These are phyloP conservation scores for Entelexis sorbosivorans DNA, from an alignment of 1,139 yeast species.

Conservation along the genomic window DNA sequence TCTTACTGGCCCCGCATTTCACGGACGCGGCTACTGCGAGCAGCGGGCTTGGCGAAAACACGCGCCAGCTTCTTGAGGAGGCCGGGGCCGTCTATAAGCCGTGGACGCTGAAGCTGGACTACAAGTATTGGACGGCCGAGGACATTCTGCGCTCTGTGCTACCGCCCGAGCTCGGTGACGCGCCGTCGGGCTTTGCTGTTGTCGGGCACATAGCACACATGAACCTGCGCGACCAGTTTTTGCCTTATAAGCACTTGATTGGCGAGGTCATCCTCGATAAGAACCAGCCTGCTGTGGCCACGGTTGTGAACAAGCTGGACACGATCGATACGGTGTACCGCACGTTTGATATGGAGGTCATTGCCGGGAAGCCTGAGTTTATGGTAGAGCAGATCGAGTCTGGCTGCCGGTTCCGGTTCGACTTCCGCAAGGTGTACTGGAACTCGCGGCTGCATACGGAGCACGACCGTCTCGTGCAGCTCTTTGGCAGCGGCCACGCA, in stretches of 20 bases:
- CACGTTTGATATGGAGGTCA: constrained; percentile 84
- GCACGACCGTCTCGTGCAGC: constrained; percentile 64
- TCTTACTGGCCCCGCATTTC: constrained; percentile 49
- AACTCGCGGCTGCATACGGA: constrained; percentile 90
- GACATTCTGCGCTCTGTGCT: constrained; percentile 67
- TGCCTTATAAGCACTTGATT: constrained; percentile 68
- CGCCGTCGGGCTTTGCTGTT: constrained; percentile 84
- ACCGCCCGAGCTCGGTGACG: constrained; percentile 60
- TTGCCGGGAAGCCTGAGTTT: constrained; percentile 65
- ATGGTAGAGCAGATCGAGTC: constrained; percentile 82
- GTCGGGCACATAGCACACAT: constrained; percentile 96
- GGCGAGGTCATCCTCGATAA: constrained; percentile 90
- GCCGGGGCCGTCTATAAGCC: constrained; percentile 41
- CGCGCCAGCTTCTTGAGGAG: constrained; percentile 40
- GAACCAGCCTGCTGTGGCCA: constrained; percentile 53
- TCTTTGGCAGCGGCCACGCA: constrained; percentile 54
- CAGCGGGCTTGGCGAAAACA: constrained; percentile 35
- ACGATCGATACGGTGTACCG: constrained; percentile 78
- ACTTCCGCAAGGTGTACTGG: constrained; percentile 94
- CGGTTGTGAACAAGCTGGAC: constrained; percentile 92
- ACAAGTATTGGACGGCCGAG: constrained; percentile 82
- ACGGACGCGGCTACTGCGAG: constrained; percentile 23
- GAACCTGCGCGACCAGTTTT: constrained; percentile 72
- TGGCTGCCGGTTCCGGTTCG: constrained; percentile 75
- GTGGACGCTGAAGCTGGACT: constrained; percentile 49